These are phyloP conservation scores for Debaryomycetaceae sp. DNA, from an alignment of 1,139 yeast species.

Conservation along the genomic window DNA sequence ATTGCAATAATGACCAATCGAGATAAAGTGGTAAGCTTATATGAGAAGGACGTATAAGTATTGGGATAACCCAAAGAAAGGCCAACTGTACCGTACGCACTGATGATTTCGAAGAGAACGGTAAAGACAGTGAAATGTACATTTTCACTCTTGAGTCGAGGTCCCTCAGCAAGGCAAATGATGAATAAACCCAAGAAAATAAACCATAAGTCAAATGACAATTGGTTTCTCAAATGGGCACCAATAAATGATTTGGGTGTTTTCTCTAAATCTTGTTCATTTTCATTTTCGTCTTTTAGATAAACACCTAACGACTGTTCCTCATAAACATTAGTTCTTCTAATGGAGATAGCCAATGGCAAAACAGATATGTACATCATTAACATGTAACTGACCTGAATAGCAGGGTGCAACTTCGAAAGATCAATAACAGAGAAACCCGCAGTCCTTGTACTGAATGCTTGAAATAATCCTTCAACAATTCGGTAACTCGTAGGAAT, in stretches of 20 bases:
- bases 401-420: slow-evolving; percentile 76
- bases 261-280: slow-evolving; percentile 27
- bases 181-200: slow-evolving; percentile 81
- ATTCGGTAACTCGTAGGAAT: slow-evolving; percentile 68
- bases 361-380: slow-evolving; percentile 98
- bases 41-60: slow-evolving; percentile 65
- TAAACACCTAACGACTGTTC: slow-evolving; percentile 93
- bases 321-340: slow-evolving; percentile 96
- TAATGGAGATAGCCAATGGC: slow-evolving; percentile 92
- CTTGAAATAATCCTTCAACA: slow-evolving; percentile 83
- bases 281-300: slow-evolving; percentile 38
- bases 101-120: slow-evolving; percentile 80
- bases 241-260: slow-evolving; percentile 67
- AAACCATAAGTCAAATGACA: slow-evolving; percentile 95
- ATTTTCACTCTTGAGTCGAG: slow-evolving; percentile 45
- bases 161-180: slow-evolving; percentile 82
- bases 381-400: slow-evolving; percentile 87
- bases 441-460: slow-evolving; percentile 90
- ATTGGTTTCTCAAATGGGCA: slow-evolving; percentile 84
- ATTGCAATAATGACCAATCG: slow-evolving; percentile 83
- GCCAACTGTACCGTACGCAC: slow-evolving; percentile 97
- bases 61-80: slow-evolving; percentile 78
- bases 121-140: slow-evolving; percentile 65
- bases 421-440: slow-evolving; percentile 78
- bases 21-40: slow-evolving; percentile 66